Evolutionary conservation across 768 basidiomycete genomes (phyloP), one percentile per base, ranked within the genome.

Genomic region (Lenzites betulinus): DNA sequence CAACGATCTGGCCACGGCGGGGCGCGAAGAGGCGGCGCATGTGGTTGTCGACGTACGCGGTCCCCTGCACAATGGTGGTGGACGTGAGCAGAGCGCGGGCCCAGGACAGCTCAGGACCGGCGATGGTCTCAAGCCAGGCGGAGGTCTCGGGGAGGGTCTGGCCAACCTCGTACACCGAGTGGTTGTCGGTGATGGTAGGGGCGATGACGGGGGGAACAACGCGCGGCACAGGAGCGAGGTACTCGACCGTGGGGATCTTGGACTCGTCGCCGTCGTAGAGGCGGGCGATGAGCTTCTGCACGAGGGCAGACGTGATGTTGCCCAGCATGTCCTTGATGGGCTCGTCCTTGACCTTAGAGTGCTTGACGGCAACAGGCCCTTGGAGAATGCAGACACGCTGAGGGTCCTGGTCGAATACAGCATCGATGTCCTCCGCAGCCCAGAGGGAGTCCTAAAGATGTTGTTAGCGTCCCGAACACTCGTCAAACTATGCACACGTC

Each of bases 371-470:
- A 51, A 99, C 90, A 15, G 97, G 97, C 22, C 97, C 97, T 76
- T 97, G 95, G 53, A 99, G 85, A 67, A 99, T 96, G 70, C 94
- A 96, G 26, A 98, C 95, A 63, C 97, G 90, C 74, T 99, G 93
- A 25, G 96, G 96, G 74, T 98, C 97, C 77, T 96, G 94, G 76
- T 98, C 97, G 70, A 98, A 97, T 42, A 99, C 95, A 15, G 95
- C 96, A 62, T 98, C 97, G 64, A 98, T 95, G 73, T 99, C 97
- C 75, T 98, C 96, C 2, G 94, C 92, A 41, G 92, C 91, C 95
- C 96, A 98, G 12, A 98, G 85, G 7, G 96, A 98, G 73, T 98
- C 96, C 92, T 93, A 66, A 22, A 51, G 66, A 62, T 63, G 25
- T 58, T 26, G 47, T 69, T 36, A 65, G 58, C 54, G 49, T 18